Conservation (phyloP, 768 basidiomycete genomes). For the Kwoniella heveanensis region DNA sequence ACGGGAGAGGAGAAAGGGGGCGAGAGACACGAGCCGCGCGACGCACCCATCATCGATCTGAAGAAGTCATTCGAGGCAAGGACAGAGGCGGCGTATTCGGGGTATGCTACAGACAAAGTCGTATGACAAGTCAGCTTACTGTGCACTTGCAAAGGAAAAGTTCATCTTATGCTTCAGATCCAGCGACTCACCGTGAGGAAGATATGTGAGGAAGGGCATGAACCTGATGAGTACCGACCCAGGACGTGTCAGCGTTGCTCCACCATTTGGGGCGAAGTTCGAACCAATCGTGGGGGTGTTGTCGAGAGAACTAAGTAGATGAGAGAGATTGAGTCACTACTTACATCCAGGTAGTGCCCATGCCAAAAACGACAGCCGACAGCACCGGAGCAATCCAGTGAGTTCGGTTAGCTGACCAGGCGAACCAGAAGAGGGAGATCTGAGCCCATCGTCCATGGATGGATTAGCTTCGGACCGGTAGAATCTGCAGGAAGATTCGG, state of each 20-base stretch:
- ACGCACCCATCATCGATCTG: slow-evolving; percentile 48
- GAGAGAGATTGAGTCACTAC: no score
- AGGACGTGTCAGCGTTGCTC: no score
- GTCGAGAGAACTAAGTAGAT: no score
- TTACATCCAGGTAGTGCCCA: slow-evolving; percentile 33
- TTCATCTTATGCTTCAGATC: no score
- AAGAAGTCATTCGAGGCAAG: slow-evolving; percentile 56
- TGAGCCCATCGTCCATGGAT: no score
- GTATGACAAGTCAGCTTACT: no score
- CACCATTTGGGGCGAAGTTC: no score
- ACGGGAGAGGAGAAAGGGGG: slow-evolving; percentile 7
- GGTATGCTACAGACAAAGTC: slow-evolving; percentile 49
- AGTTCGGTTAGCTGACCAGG: slow-evolving; percentile 46
- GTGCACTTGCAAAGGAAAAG: no score
- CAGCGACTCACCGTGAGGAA: slow-evolving; percentile 31
- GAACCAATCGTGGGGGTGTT: no score
- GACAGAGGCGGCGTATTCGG: slow-evolving; percentile 52
- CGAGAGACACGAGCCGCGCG: background rate
- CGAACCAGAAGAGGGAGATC: slow-evolving; percentile 48
- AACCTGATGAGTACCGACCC: slow-evolving; percentile 25
- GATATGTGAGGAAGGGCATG: slow-evolving; percentile 36
- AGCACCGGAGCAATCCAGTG: slow-evolving; percentile 49
- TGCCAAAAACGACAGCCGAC: slow-evolving; percentile 35
- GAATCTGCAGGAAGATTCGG: no score
- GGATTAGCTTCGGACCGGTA: no score